Conservation (phyloP, 495 filamentous ascomycete species). For the Symbiotaphrina buchneri region DNA sequence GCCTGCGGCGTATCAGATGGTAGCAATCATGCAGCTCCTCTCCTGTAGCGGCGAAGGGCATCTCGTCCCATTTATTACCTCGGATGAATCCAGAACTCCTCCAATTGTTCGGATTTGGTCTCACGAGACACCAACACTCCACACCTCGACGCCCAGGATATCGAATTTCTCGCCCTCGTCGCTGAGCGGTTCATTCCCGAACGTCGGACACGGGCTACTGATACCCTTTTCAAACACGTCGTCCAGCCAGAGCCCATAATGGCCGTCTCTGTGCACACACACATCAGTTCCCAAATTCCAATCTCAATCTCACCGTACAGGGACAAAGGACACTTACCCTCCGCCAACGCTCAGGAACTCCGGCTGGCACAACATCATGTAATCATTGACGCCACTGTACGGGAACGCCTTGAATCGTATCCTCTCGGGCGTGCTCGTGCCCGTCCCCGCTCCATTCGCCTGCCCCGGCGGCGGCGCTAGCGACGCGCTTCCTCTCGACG, state of each 20-base stretch:
- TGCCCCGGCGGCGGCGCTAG: slow-evolving; percentile 8
- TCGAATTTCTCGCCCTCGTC: slow-evolving; percentile 89
- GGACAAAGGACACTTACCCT: slow-evolving; percentile 26
- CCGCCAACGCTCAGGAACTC: slow-evolving; percentile 73
- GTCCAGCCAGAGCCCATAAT: slow-evolving; percentile 85
- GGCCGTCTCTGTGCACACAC: slow-evolving; percentile 50
- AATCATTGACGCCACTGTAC: slow-evolving; percentile 89
- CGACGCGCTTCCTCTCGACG: slow-evolving; percentile 17
- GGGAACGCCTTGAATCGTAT: slow-evolving; percentile 94
- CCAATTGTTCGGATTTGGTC: too few species aligned
- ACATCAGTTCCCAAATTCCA: background rate
- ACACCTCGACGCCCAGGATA: slow-evolving; percentile 75
- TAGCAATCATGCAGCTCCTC: too few species aligned
- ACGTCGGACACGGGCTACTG: slow-evolving; percentile 62
- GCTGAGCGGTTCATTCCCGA: slow-evolving; percentile 89
- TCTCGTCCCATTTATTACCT: too few species aligned
- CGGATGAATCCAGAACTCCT: too few species aligned
- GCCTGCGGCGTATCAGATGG: too few species aligned
- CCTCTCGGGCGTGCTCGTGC: slow-evolving; percentile 25
- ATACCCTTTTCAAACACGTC: slow-evolving; percentile 71
- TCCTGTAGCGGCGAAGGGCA: too few species aligned
- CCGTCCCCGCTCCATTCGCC: slow-evolving; percentile 11
- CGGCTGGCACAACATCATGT: slow-evolving; percentile 79
- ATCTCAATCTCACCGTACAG: background rate
- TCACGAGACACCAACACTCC: slow-evolving; percentile 70